phyloP scores from a whole-genome alignment of 345 rosid species.

The Reutealis trisperma region DNA sequence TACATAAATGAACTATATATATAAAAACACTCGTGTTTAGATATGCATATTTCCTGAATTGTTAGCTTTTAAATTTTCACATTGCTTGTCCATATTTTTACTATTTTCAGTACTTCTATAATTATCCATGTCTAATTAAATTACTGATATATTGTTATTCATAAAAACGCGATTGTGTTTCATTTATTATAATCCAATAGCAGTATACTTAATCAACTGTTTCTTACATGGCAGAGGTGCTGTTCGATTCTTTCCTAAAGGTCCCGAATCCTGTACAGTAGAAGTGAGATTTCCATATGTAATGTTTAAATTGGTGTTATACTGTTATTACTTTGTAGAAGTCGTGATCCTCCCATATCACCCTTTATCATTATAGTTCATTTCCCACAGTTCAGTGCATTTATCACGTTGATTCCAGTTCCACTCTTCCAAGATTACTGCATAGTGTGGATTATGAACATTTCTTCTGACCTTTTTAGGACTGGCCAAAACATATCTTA shows the following conservation, averaged over 20 bases:
- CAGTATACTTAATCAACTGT: slow-evolving; percentile 15
- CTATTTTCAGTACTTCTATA: background rate
- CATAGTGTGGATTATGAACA: background rate
- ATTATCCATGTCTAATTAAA: background rate
- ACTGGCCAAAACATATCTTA: background rate
- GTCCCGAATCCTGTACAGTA: slow-evolving; percentile 66
- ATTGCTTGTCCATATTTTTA: background rate
- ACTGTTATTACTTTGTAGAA: background rate
- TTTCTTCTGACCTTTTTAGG: slow-evolving; percentile 2
- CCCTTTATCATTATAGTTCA: background rate
- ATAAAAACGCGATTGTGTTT: background rate
- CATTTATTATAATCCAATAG: slow-evolving; percentile 10
- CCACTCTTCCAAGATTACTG: background rate
- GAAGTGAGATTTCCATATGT: slow-evolving; percentile 54
- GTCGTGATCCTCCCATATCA: background rate
- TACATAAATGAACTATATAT: background rate
- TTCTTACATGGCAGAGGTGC: slow-evolving; percentile 58
- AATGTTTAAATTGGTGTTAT: background rate
- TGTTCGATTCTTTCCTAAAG: slow-evolving; percentile 82
- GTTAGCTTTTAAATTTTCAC: background rate
- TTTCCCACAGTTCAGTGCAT: background rate
- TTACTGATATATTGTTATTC: background rate
- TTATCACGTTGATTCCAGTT: background rate
- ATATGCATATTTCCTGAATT: background rate
- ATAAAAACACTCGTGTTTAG: background rate